Base-by-base conservation (phyloP, 2,329 filamentous ascomycete genomes). In the Microsporum audouinii region DNA sequence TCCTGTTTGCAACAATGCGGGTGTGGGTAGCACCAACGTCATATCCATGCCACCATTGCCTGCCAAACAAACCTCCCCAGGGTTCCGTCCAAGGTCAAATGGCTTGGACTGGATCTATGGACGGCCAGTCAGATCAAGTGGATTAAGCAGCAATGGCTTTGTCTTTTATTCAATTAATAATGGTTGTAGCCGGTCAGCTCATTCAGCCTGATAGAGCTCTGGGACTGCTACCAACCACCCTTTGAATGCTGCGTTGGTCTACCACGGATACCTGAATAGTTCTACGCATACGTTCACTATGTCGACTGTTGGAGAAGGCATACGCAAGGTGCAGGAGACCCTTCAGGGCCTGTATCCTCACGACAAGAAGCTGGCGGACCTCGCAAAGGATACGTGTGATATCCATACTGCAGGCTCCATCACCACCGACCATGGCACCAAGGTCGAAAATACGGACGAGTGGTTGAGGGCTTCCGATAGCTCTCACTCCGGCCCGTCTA, bases 381-480 rank as follows among this genome's bases (percentile, higher is more conserved):
- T 91, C 56, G 71, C 78, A 31, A 73, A 75, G 45, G 76, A 85
- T 63, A 87, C 77, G 2, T 80, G 83, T 60, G 79, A 89, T 69
- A 78, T 83, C 1, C 75, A 81, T 51, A 73, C 80, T 57, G 79
- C 83, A 41, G 77, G 80, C 36, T 79, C 82, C 43, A 83, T 91
- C 65, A 92, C 89, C 0, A 87, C 86, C 57, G 89, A 95, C 68
- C 89, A 81, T 74, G 90, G 90, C 27, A 84, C 87, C 33, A 89
- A 86, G 73, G 81, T 90, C 68, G 76, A 78, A 47, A 87, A 87
- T 67, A 86, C 86, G 0, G 90, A 95, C 68, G 81, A 91, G 70
- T 94, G 88, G 89, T 77, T 95, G 60, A 84, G 82, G 59, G 79
- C 86, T 3, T 80, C 77, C 31, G 84, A 76, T 39, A 79, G 84